phyloP scores from a whole-genome alignment of 2,329 filamentous ascomycete species.

The Phaeomoniella chlamydospora region DNA sequence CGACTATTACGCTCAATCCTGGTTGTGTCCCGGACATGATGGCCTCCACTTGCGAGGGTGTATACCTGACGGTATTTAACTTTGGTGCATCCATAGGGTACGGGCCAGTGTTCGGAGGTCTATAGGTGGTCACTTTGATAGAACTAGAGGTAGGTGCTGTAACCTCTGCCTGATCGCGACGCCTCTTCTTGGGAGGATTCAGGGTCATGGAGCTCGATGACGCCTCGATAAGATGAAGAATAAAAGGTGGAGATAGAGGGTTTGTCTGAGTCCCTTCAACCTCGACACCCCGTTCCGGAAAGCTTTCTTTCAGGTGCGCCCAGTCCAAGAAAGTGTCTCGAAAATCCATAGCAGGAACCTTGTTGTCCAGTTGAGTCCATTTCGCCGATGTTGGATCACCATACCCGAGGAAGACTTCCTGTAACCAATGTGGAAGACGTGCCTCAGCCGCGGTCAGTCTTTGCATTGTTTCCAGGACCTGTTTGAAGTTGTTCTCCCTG shows the following conservation, averaged over 20 bases:
- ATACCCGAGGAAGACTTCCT: constrained; percentile 95
- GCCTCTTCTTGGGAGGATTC: constrained; percentile 71
- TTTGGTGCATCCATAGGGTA: constrained; percentile 77
- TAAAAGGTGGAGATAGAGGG: constrained; percentile 76
- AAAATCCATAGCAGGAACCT: constrained; percentile 69
- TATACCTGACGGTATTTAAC: constrained; percentile 74
- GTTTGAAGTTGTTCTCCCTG: constrained; percentile 93
- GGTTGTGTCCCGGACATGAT: constrained; percentile 90
- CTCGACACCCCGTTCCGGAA: constrained; percentile 77
- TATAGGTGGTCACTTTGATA: constrained; percentile 78
- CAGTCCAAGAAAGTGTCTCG: constrained; percentile 91
- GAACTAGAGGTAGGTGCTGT: constrained; percentile 37
- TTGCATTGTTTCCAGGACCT: constrained; percentile 82
- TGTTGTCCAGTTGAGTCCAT: constrained; percentile 69
- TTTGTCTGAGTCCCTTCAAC: constrained; percentile 55
- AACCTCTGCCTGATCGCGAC: constrained; percentile 55
- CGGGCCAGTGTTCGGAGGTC: constrained; percentile 73
- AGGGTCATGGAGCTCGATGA: constrained; percentile 33
- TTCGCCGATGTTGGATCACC: constrained; percentile 80
- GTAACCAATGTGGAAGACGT: constrained; percentile 77
- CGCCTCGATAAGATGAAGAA: constrained; percentile 54
- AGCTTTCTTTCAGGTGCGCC: constrained; percentile 80
- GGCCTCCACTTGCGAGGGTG: constrained; percentile 77
- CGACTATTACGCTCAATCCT: constrained; percentile 83
- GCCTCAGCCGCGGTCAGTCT: constrained; percentile 73